Evolutionary conservation across 768 basidiomycete genomes (phyloP), one percentile per base, ranked within the genome.

Genomic region (Boletus vermiculosoides): DNA sequence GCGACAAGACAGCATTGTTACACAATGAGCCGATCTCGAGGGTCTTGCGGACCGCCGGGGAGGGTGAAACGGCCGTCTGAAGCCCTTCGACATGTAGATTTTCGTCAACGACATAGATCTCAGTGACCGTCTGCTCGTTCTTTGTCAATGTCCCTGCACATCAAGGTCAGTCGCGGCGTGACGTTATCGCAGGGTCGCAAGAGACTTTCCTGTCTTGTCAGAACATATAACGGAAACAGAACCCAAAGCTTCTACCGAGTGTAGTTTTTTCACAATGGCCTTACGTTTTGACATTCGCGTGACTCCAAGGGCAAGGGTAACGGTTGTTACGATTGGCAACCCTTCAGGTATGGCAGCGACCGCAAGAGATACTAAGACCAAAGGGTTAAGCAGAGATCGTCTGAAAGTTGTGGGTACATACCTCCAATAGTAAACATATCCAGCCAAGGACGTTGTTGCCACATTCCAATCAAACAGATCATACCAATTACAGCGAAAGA

Each of bases 361-460:
- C 31, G 95, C 95, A 58, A 98, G 83, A 2, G 95, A 98, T 4
- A 98, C 95, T 97, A 55, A 40, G 47, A 52, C 54, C 69, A 3
- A 63, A 59, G 57, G 22, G 31, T 54, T 62, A 50, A 62, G 49
- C 22, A 57, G 20, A 61, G 30, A 20, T 30, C 31, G 11, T 10
- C 10, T 5, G 13, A 56, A 15, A 23, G 33, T 39, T 5, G 5
- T 28, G 16, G 25, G 34, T 31, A 71, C 84, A 52, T 65, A 95
- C 94, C 94, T 78, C 95, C 95, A 59, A 98, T 98, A 10, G 95
- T 98, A 69, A 98, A 98, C 96, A 98, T 98, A 46, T 96, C 95
- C 12, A 98, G 75, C 95, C 94, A 97, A 11, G 88, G 82, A 20
- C 96, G 80, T 39, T 84, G 77, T 67, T 98, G 95, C 59, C 87